Conservation (phyloP, 192 early-diverging fungal species). For the Backusella sp. region DNA sequence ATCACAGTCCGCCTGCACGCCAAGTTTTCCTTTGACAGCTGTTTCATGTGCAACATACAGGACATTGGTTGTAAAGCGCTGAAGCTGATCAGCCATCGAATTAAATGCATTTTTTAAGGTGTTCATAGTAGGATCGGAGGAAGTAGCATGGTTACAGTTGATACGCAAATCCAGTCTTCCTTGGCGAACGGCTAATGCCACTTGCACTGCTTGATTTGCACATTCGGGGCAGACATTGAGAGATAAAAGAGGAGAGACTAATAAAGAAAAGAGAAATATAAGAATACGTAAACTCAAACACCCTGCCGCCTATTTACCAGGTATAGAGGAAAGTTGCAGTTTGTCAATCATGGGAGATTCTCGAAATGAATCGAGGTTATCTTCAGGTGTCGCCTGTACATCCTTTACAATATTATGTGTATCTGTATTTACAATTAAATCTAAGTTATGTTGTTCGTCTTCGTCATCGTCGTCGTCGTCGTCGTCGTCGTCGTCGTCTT, state of each 20-base stretch:
- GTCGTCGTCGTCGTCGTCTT: neutral
- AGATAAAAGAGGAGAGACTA: constrained; percentile 5
- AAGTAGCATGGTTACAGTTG: constrained; percentile 31
- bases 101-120: constrained; percentile 51
- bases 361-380: constrained; percentile 13
- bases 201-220: constrained; percentile 42
- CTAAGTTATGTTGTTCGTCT: neutral
- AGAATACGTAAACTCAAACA: neutral
- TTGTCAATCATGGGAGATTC: constrained; percentile 17
- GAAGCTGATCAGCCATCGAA: constrained; percentile 62
- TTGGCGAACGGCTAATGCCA: constrained; percentile 42
- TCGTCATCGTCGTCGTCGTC: neutral
- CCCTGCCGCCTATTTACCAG: neutral
- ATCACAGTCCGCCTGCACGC: constrained; percentile 53
- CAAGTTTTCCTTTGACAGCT: constrained; percentile 70
- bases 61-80: constrained; percentile 54
- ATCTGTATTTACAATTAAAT: constrained; percentile 14
- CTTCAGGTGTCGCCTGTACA: constrained; percentile 22
- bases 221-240: constrained; percentile 38
- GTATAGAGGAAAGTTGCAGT: constrained; percentile 8
- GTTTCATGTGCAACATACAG: constrained; percentile 67
- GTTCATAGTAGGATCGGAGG: constrained; percentile 18
- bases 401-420: constrained; percentile 1
- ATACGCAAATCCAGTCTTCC: constrained; percentile 46
- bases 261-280: neutral